A percentile compares a stretch with the other conserved stretches of the same genome.
Conservation (phyloP, 345 rosid genomes). For the Salix suchowensis region DNA sequence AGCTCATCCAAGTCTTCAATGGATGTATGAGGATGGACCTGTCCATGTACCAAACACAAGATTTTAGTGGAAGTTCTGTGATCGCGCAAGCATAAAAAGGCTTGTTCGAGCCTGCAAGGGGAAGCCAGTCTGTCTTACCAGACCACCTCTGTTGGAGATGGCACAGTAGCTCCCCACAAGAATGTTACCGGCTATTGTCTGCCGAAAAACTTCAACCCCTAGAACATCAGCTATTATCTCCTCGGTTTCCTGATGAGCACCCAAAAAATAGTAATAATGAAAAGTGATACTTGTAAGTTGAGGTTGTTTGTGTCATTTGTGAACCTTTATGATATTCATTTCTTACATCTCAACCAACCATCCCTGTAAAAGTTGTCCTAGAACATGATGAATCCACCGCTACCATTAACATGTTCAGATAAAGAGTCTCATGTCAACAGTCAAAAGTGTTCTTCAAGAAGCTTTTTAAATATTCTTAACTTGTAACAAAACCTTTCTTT, state of each 20-base stretch:
- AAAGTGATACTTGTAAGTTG: neutral
- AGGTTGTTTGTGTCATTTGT: neutral
- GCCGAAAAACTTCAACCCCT: conserved; percentile 94
- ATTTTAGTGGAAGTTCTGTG: neutral
- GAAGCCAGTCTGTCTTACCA: conserved; percentile 40
- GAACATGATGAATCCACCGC: neutral
- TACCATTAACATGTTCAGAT: neutral
- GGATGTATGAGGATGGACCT: conserved; percentile 94
- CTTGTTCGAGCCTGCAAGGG: neutral
- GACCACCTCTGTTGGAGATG: conserved; percentile 84
- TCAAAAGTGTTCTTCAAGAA: neutral
- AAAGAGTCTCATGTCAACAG: neutral
- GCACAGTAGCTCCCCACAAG: conserved; percentile 91
- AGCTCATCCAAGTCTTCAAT: conserved; percentile 93
- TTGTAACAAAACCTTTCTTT: neutral
- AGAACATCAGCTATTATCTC: conserved; percentile 96
- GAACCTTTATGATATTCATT: neutral
- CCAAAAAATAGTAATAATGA: conserved; percentile 28
- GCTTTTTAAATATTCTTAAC: neutral
- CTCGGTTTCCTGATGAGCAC: conserved; percentile 52
- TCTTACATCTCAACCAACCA: neutral
- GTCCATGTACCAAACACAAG: conserved; percentile 10
- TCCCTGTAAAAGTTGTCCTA: neutral
- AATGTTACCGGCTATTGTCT: conserved; percentile 90
- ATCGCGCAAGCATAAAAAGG: too few relatives aligned